Evolutionary conservation across 1,284 basidiomycete species (phyloP).

Genomic region (Naganishia sp.): DNA sequence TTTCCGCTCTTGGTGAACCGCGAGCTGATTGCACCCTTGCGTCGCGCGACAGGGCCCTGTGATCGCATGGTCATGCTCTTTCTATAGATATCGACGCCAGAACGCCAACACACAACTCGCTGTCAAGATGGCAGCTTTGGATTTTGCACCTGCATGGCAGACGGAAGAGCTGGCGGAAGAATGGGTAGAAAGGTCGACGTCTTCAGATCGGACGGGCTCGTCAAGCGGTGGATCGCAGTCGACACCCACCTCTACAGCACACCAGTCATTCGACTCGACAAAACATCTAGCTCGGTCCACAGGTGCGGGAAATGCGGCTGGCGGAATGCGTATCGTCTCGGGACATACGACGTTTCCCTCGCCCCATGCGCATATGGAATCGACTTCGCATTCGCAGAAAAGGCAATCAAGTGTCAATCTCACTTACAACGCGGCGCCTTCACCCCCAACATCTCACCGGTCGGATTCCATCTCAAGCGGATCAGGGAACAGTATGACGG

Average conservation of each 20-base stretch:
- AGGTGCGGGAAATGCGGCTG: conserved; percentile 30
- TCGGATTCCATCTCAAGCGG: conserved; percentile 32
- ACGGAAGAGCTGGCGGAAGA: conserved; percentile 75
- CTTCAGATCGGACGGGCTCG: conserved; percentile 40
- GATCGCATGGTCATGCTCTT: not conserved
- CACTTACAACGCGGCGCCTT: conserved; percentile 19
- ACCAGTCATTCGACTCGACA: conserved; percentile 47
- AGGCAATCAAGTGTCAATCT: conserved; percentile 24
- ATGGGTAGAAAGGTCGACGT: conserved; percentile 63
- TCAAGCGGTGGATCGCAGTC: conserved; percentile 65
- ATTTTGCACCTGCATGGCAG: conserved; percentile 65
- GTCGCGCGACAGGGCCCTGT: no score
- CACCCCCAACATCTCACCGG: conserved; percentile 9
- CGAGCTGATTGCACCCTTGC: no score
- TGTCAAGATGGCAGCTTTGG: conserved; percentile 33
- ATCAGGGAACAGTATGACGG: conserved; percentile 32
- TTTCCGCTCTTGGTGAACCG: no score
- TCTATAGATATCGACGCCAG: not conserved
- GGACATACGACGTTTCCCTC: conserved; percentile 25
- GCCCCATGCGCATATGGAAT: conserved; percentile 28
- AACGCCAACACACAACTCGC: not conserved
- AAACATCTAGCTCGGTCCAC: conserved; percentile 38
- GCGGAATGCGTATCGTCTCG: conserved; percentile 33
- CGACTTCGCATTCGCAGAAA: conserved; percentile 31
- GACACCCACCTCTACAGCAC: conserved; percentile 60